Conservation (phyloP, 2,329 filamentous ascomycete genomes). For the Tothia fuscella region DNA sequence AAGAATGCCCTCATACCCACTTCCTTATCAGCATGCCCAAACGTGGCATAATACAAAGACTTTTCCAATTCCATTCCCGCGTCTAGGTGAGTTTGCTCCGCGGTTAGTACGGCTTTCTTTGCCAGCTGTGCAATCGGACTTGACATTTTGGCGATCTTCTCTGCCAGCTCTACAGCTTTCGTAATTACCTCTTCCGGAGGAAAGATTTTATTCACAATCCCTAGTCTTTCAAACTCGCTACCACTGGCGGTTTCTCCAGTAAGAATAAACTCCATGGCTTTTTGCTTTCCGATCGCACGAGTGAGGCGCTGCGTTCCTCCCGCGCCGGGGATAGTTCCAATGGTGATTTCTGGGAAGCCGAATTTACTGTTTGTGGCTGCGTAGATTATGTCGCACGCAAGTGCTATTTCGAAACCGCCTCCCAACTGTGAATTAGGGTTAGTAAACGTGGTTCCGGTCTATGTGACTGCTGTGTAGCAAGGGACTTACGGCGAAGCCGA, state of each 20-base stretch:
- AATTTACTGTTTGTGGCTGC: neutral
- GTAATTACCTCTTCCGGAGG: neutral
- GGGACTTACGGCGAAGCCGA: neutral
- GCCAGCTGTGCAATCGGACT: neutral
- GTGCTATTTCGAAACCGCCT: neutral
- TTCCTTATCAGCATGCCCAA: neutral
- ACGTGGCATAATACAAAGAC: neutral
- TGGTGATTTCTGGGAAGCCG: neutral
- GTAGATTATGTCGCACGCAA: conserved; percentile 1
- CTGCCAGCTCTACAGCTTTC: neutral
- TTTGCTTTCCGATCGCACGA: neutral
- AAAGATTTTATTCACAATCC: neutral
- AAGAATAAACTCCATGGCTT: conserved; percentile 1
- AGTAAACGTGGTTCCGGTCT: no score
- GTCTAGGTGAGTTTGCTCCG: neutral
- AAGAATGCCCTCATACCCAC: neutral
- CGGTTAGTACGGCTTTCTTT: neutral
- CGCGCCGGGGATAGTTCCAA: neutral
- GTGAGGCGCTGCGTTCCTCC: neutral
- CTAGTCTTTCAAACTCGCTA: neutral
- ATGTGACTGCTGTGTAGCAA: neutral
- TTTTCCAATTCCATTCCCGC: neutral
- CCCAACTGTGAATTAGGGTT: neutral
- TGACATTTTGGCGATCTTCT: neutral
- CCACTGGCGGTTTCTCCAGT: neutral